These are phyloP conservation scores for Chlorella sp. DNA, from an alignment of 139 green algal species.

Conservation along the genomic window DNA sequence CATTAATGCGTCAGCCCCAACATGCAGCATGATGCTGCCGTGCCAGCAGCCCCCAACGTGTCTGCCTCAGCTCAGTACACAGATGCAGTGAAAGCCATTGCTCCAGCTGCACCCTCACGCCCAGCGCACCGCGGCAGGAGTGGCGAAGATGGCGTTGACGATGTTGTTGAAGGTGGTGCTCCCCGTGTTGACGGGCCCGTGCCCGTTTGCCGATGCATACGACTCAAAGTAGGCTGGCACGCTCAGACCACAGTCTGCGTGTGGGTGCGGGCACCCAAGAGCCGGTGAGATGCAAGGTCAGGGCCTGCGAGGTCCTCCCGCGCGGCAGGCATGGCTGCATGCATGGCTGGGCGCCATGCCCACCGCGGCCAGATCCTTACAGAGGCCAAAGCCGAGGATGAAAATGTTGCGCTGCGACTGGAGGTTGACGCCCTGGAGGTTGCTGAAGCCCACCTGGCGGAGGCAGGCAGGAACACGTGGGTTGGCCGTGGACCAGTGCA, in stretches of 20 bases:
- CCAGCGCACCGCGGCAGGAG: conserved; percentile 52
- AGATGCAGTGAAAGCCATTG: too few relatives aligned
- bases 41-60: too few relatives aligned
- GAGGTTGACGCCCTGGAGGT: conserved; percentile 60
- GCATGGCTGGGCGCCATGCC: neutral
- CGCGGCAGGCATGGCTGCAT: neutral
- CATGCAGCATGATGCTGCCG: too few relatives aligned
- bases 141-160: conserved; percentile 66
- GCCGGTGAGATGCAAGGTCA: too few relatives aligned
- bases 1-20: too few relatives aligned
- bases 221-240: conserved; percentile 64
- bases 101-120: too few relatives aligned
- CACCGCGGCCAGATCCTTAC: neutral
- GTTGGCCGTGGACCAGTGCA: neutral
- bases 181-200: conserved; percentile 58
- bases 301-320: neutral
- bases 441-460: conserved; percentile 39
- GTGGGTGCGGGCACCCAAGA: neutral
- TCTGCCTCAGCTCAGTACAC: too few relatives aligned
- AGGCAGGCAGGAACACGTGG: neutral
- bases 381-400: conserved; percentile 48
- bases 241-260: conserved; percentile 35
- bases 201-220: conserved; percentile 48
- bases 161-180: conserved; percentile 56
- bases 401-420: conserved; percentile 68